phyloP scores from a whole-genome alignment of 441 rosid species.

The Rhodomyrtus psidioides region DNA sequence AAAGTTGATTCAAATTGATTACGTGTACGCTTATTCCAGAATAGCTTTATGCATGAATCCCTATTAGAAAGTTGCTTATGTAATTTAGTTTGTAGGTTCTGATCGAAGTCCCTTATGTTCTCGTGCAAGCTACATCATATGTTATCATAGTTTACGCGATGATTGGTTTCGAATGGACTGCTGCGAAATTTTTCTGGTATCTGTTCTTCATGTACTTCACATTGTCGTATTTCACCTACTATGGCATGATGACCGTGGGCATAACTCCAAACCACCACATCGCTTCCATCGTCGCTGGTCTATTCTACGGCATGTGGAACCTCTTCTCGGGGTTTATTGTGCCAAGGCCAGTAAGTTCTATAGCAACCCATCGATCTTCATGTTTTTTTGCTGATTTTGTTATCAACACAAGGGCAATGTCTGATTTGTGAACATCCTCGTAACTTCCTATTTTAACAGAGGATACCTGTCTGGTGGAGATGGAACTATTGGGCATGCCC shows the following conservation, averaged over 20 bases:
- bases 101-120: background rate
- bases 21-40: background rate
- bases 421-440: background rate
- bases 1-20: too few species aligned
- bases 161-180: background rate
- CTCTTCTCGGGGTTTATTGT: background rate
- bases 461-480: background rate
- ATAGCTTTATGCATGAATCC: background rate
- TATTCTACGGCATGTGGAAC: background rate
- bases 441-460: background rate
- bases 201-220: background rate
- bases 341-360: background rate
- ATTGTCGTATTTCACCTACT: background rate
- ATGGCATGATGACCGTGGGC: background rate
- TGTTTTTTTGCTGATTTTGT: background rate
- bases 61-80: background rate
- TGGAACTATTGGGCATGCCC: background rate
- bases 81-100: background rate
- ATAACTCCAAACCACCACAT: background rate
- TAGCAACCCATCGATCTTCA: background rate
- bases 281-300: background rate
- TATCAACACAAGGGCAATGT: background rate
- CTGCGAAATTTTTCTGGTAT: background rate
- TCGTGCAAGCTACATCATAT: background rate
- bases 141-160: background rate